Percentiles rank a stretch among this genome's conserved stretches.
phyloP scores from a whole-genome alignment of 495 filamentous ascomycete genomes.

The Annulohypoxylon stygium region DNA sequence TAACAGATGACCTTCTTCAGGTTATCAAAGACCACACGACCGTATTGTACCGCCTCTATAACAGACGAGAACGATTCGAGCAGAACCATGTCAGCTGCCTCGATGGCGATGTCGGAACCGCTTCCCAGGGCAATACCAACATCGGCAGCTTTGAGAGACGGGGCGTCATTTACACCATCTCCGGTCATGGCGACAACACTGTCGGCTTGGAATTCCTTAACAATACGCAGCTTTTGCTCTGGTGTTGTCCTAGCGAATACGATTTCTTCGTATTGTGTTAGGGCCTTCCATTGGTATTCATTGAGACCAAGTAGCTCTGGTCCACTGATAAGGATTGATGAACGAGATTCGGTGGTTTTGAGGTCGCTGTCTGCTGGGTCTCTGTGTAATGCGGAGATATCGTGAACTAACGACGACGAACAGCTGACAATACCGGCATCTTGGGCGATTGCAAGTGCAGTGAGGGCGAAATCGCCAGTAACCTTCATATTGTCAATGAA shows the following conservation, averaged over 20 bases:
- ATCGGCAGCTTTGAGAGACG: constrained; percentile 79
- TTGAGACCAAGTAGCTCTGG: constrained; percentile 70
- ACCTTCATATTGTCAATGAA: constrained; percentile 52
- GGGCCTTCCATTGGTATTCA: constrained; percentile 67
- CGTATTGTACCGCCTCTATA: constrained; percentile 76
- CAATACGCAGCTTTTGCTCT: constrained; percentile 82
- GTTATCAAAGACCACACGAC: constrained; percentile 77
- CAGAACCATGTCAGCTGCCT: constrained; percentile 78
- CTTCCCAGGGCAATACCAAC: constrained; percentile 84
- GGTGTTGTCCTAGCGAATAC: constrained; percentile 80
- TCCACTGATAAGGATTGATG: constrained; percentile 67
- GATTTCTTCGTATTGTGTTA: constrained; percentile 71
- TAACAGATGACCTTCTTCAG: constrained; percentile 80
- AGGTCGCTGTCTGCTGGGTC: constrained; percentile 41
- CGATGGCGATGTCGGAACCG: constrained; percentile 82
- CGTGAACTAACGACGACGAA: constrained; percentile 53
- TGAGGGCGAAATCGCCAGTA: constrained; percentile 81
- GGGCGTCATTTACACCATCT: constrained; percentile 88
- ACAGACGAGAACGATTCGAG: constrained; percentile 75
- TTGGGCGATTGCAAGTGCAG: constrained; percentile 75
- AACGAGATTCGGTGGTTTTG: constrained; percentile 28
- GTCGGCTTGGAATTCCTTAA: constrained; percentile 72
- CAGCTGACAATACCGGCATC: constrained; percentile 75
- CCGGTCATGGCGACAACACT: constrained; percentile 70
- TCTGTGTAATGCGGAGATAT: constrained; percentile 56